Base-by-base conservation (phyloP, 2,329 filamentous ascomycete species). In the Diaporthe sp. region DNA sequence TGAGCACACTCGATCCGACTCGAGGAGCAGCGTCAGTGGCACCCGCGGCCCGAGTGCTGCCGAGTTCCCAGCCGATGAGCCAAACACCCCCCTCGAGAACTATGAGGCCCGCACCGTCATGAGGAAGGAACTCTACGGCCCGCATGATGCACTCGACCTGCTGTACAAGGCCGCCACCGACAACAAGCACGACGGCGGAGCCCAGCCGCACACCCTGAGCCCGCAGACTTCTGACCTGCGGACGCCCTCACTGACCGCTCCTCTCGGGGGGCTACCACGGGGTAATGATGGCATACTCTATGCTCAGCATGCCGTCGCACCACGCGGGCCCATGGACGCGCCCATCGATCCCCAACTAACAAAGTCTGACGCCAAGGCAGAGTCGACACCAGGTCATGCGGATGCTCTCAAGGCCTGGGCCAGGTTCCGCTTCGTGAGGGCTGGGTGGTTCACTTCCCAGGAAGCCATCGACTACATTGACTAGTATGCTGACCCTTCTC, bases 381-480 rank as follows among this genome's bases (percentile, higher is more conserved):
- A 91, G 77, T 86, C 88, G 17, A 22, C 58, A 10, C 76, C 76
- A 42, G 88, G 92, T 70, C 92, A 92, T 79, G 86, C 90, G 57
- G 91, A 94, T 75, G 96, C 96, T 0, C 86, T 98, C 76, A 92
- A 92, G 80, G 94, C 95, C n/a, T 99, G 97, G 97, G 92, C 93
- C 2, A 90, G 95, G 78, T 96, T 98, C 83, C 93, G 96, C 58
- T 98, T 98, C 82, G 96, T 98, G n/a, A 92, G 95, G 72, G 95
- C 95, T 12, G 97, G 97, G 13, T 98, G 96, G 96, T 97, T 99
- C 83, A 98, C 95, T 0, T 94, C 96, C 0, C 92, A 94, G 78
- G 97, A 99, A 84, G 96, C 95, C 31, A 96, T 98, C 83, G 92
- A 93, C 58, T 98, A 98, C 81, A 94, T 99, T 78, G 93, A 96